Evolutionary conservation across 139 green algal species (phyloP).

Genomic region (Deuterostichococcus epilithicus): DNA sequence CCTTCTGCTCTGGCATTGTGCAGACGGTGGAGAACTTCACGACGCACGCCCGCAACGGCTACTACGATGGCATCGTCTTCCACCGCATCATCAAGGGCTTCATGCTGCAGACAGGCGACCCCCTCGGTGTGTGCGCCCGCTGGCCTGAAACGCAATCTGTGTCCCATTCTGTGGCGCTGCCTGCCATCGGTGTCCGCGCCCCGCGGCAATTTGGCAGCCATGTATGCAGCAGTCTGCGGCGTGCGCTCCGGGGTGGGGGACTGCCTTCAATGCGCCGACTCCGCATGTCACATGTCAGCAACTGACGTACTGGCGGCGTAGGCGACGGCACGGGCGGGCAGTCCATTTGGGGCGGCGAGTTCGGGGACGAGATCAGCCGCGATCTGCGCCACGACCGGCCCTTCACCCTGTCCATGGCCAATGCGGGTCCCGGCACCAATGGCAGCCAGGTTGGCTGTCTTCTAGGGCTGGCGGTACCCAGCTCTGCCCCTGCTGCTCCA

Average conservation of each 20-base stretch:
- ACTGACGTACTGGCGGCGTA: conserved; percentile 15
- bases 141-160: conserved; percentile 9
- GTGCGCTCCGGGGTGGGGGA: too few species aligned
- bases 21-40: conserved; percentile 97
- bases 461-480: neutral
- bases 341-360: conserved; percentile 96
- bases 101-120: conserved; percentile 94
- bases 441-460: conserved; percentile 13
- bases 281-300: neutral
- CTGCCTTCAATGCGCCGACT: neutral
- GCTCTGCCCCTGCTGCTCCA: too few species aligned
- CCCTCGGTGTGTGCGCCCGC: conserved; percentile 41
- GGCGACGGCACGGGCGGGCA: conserved; percentile 94
- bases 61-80: conserved; percentile 93
- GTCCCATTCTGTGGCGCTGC: too few species aligned
- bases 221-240: too few species aligned
- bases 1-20: too few species aligned
- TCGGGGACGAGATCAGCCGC: conserved; percentile 94
- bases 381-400: conserved; percentile 86
- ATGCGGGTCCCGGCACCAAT: conserved; percentile 75
- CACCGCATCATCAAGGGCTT: conserved; percentile 98
- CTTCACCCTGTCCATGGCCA: conserved; percentile 85
- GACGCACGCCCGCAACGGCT: conserved; percentile 88
- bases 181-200: too few species aligned
- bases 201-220: too few species aligned